These are phyloP conservation scores for Didymella sp. DNA, from an alignment of 2,329 filamentous ascomycete genomes.

Conservation along the genomic window DNA sequence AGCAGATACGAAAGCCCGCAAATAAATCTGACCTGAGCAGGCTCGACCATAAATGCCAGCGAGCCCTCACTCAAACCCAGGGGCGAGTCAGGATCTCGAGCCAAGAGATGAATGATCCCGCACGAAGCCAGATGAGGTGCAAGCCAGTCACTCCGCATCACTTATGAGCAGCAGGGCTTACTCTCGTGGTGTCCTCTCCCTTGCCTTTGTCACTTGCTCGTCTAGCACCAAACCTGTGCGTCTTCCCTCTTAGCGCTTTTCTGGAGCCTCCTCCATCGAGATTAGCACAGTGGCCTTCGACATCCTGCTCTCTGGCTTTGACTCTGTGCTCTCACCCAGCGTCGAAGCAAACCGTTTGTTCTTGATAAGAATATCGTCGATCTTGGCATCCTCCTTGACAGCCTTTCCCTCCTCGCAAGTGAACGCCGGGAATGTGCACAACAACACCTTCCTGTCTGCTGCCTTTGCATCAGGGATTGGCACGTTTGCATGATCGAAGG, in stretches of 20 bases:
- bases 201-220: no score
- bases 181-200: no score
- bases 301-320: neutral
- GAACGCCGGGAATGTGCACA: conserved; percentile 24
- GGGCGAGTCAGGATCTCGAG: neutral
- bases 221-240: neutral
- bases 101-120: neutral
- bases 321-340: conserved; percentile 4
- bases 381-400: neutral
- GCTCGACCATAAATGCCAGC: neutral
- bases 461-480: neutral
- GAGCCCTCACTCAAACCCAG: neutral
- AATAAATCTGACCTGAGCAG: neutral
- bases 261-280: neutral
- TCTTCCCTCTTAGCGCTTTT: neutral
- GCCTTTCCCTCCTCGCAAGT: neutral
- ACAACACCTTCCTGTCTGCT: conserved; percentile 1
- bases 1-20: neutral
- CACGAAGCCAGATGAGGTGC: neutral
- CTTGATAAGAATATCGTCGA: conserved; percentile 7
- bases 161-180: no score
- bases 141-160: no score
- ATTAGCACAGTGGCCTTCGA: conserved; percentile 19
- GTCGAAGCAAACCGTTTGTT: conserved; percentile 22
- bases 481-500: conserved; percentile 2